phyloP scores from a whole-genome alignment of 208 protist species.

The Crithidia bombi region DNA sequence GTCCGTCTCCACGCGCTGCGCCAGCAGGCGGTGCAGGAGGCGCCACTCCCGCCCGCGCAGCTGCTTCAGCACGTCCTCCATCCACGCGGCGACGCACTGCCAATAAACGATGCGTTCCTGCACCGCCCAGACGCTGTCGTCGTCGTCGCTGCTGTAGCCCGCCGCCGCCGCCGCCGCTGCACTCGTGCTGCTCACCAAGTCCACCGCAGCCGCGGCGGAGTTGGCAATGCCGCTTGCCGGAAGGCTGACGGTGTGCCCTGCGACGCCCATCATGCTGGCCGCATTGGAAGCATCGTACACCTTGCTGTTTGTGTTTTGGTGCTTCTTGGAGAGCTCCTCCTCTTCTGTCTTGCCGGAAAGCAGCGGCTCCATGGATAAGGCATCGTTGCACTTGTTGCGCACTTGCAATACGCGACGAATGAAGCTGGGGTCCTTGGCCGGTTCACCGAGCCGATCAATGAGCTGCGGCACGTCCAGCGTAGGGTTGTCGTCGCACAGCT shows the following conservation, averaged over 20 bases:
- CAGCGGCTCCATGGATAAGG: slow-evolving; percentile 60
- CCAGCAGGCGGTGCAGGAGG: slow-evolving; percentile 75
- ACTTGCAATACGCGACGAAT: slow-evolving; percentile 65
- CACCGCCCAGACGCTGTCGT: slow-evolving; percentile 34
- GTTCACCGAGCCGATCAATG: slow-evolving; percentile 66
- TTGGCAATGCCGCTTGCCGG: neutral
- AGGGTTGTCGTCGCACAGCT: slow-evolving; percentile 73
- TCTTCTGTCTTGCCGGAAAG: slow-evolving; percentile 41
- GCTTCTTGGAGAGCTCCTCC: slow-evolving; percentile 29
- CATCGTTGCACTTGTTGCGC: slow-evolving; percentile 61
- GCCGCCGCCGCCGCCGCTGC: neutral
- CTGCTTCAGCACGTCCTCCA: slow-evolving; percentile 74
- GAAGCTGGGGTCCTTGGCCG: slow-evolving; percentile 62
- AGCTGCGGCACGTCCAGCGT: slow-evolving; percentile 68
- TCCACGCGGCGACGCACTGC: slow-evolving; percentile 67
- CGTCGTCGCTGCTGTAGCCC: slow-evolving; percentile 24
- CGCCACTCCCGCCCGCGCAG: slow-evolving; percentile 84
- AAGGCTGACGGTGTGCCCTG: slow-evolving; percentile 3
- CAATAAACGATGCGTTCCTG: slow-evolving; percentile 77
- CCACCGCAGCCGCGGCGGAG: neutral
- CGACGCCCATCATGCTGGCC: neutral
- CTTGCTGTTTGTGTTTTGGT: slow-evolving; percentile 20
- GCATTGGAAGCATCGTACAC: slow-evolving; percentile 7
- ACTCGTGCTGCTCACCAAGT: neutral
- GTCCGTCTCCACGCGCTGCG: slow-evolving; percentile 66